A percentile compares a stretch with the other conserved stretches of the same genome.
phyloP scores from a whole-genome alignment of 345 rosid species.

The Eucalyptus pumila region DNA sequence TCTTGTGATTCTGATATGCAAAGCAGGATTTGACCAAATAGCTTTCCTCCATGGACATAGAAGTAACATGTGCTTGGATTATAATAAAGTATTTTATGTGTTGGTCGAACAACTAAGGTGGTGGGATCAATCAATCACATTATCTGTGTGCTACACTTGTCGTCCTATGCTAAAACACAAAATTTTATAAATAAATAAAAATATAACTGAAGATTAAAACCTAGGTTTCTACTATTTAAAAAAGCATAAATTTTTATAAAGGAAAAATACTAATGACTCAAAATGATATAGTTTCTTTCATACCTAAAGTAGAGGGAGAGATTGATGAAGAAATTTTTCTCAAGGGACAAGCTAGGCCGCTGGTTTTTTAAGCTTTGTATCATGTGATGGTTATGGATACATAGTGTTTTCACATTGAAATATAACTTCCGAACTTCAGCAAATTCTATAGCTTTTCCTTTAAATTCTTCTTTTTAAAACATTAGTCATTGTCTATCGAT shows the following conservation, averaged over 20 bases:
- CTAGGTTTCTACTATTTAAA: neutral
- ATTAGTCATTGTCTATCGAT: neutral
- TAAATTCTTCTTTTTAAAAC: neutral
- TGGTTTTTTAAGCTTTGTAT: neutral
- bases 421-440: neutral
- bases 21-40: too few species aligned
- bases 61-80: too few species aligned
- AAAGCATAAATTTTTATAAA: neutral
- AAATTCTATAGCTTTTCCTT: neutral
- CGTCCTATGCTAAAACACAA: too few species aligned
- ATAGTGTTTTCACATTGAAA: neutral
- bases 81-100: too few species aligned
- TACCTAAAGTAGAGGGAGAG: neutral
- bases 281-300: neutral
- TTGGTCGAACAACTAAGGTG: too few species aligned
- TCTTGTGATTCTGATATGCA: too few species aligned
- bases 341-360: neutral
- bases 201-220: neutral
- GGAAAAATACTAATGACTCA: neutral
- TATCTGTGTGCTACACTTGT: too few species aligned
- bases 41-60: too few species aligned
- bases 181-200: too few species aligned
- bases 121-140: too few species aligned
- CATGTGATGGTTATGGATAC: neutral
- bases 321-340: neutral